A percentile compares a stretch with the other conserved stretches of the same genome.
phyloP scores from a whole-genome alignment of 129 eudicot genomes.

The Tagetes erecta region DNA sequence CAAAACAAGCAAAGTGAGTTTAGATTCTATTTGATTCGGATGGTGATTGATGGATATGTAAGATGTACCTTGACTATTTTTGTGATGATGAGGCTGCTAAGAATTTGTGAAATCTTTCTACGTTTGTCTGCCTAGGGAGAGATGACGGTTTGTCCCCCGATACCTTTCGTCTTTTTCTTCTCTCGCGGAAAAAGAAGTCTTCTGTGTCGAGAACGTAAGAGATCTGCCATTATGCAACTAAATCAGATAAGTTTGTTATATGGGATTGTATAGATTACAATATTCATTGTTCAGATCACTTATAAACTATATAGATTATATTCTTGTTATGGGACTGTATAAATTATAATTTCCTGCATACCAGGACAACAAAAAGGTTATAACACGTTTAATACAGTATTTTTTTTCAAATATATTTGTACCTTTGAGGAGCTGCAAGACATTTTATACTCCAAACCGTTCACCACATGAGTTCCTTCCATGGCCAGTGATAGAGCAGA shows the following conservation, averaged over 20 bases:
- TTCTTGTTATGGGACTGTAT: no score
- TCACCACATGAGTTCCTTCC: slow-evolving; percentile 58
- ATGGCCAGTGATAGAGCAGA: slow-evolving; percentile 49
- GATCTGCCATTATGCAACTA: slow-evolving; percentile 51
- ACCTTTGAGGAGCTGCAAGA: slow-evolving; percentile 80
- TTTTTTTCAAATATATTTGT: neutral
- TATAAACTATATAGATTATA: no score
- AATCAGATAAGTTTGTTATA: neutral
- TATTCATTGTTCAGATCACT: no score
- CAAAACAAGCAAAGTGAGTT: neutral
- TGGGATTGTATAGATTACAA: neutral
- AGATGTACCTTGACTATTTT: slow-evolving; percentile 33
- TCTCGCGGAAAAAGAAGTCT: slow-evolving; percentile 67
- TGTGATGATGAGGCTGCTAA: slow-evolving; percentile 41
- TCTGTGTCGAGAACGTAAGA: slow-evolving; percentile 95
- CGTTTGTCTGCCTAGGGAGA: slow-evolving; percentile 28
- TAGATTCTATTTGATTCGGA: neutral
- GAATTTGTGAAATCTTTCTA: slow-evolving; percentile 61
- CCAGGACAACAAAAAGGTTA: no score
- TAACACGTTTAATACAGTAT: no score
- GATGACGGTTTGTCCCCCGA: slow-evolving; percentile 28
- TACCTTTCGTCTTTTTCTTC: slow-evolving; percentile 42
- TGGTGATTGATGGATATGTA: neutral
- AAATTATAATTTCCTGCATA: no score
- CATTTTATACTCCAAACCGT: slow-evolving; percentile 93